Percentiles rank a stretch among this genome's conserved stretches.
Conservation (phyloP, 257 asterid genomes). For the Plantago elongata region DNA sequence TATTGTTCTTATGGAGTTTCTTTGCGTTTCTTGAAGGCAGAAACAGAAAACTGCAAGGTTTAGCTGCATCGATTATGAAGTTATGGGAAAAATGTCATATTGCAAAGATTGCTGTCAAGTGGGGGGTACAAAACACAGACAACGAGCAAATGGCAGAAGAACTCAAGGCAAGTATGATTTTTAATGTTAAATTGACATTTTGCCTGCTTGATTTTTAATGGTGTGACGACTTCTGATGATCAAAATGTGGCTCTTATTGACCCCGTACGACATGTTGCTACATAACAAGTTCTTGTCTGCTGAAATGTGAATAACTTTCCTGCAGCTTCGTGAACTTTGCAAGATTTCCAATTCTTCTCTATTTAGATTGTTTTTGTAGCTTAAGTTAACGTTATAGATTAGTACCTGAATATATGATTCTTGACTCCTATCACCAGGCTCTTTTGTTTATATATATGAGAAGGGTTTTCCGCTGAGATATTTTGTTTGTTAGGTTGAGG, state of each 20-base stretch:
- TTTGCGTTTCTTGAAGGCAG: slow-evolving; percentile 61
- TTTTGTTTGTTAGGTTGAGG: too few relatives aligned
- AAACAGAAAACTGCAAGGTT: slow-evolving; percentile 77
- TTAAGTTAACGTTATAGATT: too few relatives aligned
- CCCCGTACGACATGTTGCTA: not conserved
- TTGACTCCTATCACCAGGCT: too few relatives aligned
- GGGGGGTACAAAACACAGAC: slow-evolving; percentile 85
- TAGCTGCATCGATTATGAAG: slow-evolving; percentile 76
- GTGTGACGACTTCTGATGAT: slow-evolving; percentile 6
- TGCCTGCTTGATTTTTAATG: slow-evolving; percentile 9
- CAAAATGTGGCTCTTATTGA: slow-evolving; percentile 10
- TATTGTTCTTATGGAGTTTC: slow-evolving; percentile 20
- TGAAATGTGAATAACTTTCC: not conserved
- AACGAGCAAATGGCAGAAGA: slow-evolving; percentile 87
- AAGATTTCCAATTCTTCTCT: too few relatives aligned
- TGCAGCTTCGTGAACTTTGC: not conserved
- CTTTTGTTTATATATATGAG: too few relatives aligned
- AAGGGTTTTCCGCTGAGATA: too few relatives aligned
- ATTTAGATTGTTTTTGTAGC: too few relatives aligned
- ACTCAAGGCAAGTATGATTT: slow-evolving; percentile 65
- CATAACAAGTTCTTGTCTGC: not conserved
- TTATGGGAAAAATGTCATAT: slow-evolving; percentile 94
- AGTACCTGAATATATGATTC: too few relatives aligned
- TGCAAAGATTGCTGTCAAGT: slow-evolving; percentile 88
- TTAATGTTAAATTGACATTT: too few relatives aligned